These are phyloP conservation scores for Entoloma clypeatum DNA, from an alignment of 1,284 basidiomycete genomes.

Conservation along the genomic window DNA sequence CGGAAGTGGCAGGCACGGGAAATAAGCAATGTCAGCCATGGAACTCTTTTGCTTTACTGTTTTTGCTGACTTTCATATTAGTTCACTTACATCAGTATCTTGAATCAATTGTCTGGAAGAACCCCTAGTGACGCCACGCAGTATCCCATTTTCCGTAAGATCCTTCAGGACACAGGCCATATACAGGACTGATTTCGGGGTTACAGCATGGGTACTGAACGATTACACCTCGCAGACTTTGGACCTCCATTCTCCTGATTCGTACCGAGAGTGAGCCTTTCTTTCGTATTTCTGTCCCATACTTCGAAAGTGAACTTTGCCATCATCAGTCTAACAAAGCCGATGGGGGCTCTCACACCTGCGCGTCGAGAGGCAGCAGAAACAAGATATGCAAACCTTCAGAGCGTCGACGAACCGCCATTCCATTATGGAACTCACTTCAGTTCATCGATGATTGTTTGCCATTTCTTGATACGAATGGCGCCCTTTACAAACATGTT, in stretches of 20 bases:
- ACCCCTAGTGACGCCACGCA: conserved; percentile 93
- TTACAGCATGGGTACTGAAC: conserved; percentile 78
- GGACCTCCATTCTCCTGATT: conserved; percentile 62
- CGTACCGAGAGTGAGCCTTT: conserved; percentile 72
- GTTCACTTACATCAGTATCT: conserved; percentile 84
- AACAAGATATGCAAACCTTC: conserved; percentile 72
- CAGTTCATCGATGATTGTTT: conserved; percentile 95
- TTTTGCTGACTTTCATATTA: conserved; percentile 27
- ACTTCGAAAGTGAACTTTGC: conserved; percentile 10
- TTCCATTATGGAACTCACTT: conserved; percentile 97
- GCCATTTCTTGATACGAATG: conserved; percentile 89
- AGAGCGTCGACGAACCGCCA: conserved; percentile 80
- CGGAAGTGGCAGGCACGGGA: conserved; percentile 83
- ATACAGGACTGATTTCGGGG: conserved; percentile 8
- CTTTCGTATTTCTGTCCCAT: conserved; percentile 1
- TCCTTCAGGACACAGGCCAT: conserved; percentile 3
- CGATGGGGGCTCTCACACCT: conserved; percentile 89
- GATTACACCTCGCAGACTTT: conserved; percentile 80
- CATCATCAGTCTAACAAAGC: conserved; percentile 61
- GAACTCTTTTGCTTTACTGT: not conserved
- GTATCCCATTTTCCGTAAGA: conserved; percentile 90
- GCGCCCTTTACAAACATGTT: conserved; percentile 93
- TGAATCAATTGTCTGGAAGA: conserved; percentile 88
- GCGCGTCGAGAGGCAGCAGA: conserved; percentile 70
- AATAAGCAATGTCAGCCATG: conserved; percentile 74